Evolutionary conservation across 2,329 filamentous ascomycete genomes (phyloP), one percentile per base, ranked within the genome.

Genomic region (Calycina marina): DNA sequence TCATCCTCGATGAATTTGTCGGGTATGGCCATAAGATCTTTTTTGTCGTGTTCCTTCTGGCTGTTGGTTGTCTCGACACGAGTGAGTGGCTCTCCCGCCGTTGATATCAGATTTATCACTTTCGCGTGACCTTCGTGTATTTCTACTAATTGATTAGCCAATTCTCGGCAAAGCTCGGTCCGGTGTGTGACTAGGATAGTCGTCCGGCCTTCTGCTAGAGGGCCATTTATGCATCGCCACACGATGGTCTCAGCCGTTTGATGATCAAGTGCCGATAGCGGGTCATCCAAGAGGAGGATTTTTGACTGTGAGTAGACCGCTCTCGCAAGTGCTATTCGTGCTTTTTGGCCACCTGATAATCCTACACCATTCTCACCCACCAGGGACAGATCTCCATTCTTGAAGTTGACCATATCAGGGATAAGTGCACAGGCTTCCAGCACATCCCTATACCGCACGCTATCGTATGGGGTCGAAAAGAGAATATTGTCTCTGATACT

Each of bases 1-100:
- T 90, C 81, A 18, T 86, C 80, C 47, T 85, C 76, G 28, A 85
- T 75, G 47, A 88, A 86, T 45, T 83, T 83, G 18, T 78, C 73
- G 0, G 77, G 74, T 9, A 73, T 58, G 0, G 69, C 70, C 6
- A 34, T 30, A 5, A 42, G 37, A 9, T 49, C 39, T 5, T 54
- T 44, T 4, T 61, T 57, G 3, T 54, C 51, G 0, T 51, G 27
- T 20, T 30, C 28, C 13, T 34, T 34, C 5, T 46, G 37, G 22
- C 48, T 43, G 4, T 42, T 40, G n/a, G 28, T 24, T 14, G 35
- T 39, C 5, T 47, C 39, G 5, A 44, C 35, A 34, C 39, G 30
- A 11, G 42, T 34, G 4, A 45, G 29, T 9, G 35, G 31, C 34
- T 59, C 49, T 10, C 41, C 41, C 10, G 39, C 33, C 13, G 44